Evolutionary conservation across 2,329 filamentous ascomycete species (phyloP).

Genomic region (Neonectria neomacrospora): DNA sequence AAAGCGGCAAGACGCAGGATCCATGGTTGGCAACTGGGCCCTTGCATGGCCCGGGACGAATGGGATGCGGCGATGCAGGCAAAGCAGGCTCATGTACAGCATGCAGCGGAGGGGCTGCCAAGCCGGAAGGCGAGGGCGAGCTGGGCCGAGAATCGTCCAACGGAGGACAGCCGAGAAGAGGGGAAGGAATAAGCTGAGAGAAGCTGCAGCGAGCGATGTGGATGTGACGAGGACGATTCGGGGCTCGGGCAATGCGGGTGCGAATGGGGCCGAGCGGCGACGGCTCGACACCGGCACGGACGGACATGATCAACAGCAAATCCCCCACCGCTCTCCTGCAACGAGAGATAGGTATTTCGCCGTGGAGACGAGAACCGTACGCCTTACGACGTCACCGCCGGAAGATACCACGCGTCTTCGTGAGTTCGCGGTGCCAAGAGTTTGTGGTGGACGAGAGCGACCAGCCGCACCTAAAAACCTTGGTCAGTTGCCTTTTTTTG

Average conservation of each 20-base stretch:
- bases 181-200: background rate
- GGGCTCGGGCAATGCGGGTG: constrained; percentile 3
- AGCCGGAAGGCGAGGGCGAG: constrained; percentile 13
- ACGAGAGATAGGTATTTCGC: background rate
- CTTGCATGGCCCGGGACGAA: constrained; percentile 33
- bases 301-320: background rate
- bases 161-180: constrained; percentile 4
- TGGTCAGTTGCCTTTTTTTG: background rate
- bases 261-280: constrained; percentile 2
- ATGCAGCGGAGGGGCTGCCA: constrained; percentile 16
- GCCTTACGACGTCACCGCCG: background rate
- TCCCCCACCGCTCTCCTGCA: background rate
- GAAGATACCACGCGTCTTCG: background rate
- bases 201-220: background rate
- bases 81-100: constrained; percentile 30
- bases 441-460: background rate
- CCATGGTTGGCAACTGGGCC: constrained; percentile 25
- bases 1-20: constrained; percentile 20
- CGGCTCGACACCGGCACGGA: background rate
- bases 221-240: background rate
- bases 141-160: constrained; percentile 13
- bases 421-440: background rate
- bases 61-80: constrained; percentile 32
- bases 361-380: background rate
- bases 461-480: background rate